Base-by-base conservation (phyloP, 1,284 basidiomycete genomes). In the Abortiporus biennis region DNA sequence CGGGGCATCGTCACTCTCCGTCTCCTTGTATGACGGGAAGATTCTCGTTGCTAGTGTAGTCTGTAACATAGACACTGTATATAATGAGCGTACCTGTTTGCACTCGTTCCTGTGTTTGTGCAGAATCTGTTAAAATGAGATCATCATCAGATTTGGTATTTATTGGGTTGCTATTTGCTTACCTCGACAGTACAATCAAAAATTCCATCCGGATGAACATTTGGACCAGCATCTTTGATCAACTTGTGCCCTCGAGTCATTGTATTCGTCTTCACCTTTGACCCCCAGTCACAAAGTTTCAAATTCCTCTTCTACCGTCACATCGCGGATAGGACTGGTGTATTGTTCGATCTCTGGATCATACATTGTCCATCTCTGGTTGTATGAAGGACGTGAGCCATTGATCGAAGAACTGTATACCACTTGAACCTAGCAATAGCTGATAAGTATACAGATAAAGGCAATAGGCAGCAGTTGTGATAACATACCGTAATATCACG, bases 141-240 rank as follows among this genome's bases (percentile, higher is more conserved):
- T 15, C 8, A 44, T 8, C 25, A 17, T 19, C 21, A 22, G 16
- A 36, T 32, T 20, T 43, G 35, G 17, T 29, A 6, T 36, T 21
- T 19, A 34, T 37, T 13, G 47, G 43, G 17, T 27, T 35, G 5
- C 17, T 17, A 12, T 35, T 15, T 47, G 68, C n/a, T 49, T 47
- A 83, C 82, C 68, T 85, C 76, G 5, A 83, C 68, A 0, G 79
- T 83, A 45, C 80, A 83, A 47, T 85, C 68, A 51, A 85, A 84
- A 54, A 70, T 85, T 1, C 76, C 78, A 9, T 50, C 42, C 2
- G 54, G 50, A 20, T 50, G 48, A 13, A 61, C 61, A 32, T 66
- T 55, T 0, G 76, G 75, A 4, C 63, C 62, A 4, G 67, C 68
- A 36, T 80, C 77, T 19, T 63, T 63, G 36, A 85, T 66, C 3